Conservation (phyloP, 1,139 yeast species). For the Hyphopichia buzzinii region DNA sequence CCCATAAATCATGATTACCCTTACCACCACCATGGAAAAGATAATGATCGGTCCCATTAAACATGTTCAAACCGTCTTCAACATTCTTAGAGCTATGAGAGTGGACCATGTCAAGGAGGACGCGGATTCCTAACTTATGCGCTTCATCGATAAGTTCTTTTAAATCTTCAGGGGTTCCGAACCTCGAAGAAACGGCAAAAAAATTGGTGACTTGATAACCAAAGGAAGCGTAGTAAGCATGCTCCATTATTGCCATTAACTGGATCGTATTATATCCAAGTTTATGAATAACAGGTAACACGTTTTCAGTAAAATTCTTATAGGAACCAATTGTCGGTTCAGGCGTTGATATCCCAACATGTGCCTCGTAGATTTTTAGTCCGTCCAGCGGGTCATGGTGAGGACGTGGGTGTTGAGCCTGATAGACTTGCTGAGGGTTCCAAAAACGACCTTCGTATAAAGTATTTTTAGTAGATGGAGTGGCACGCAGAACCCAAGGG, state of each 20-base stretch:
- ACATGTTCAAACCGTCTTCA: slow-evolving; percentile 87
- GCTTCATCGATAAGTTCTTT: slow-evolving; percentile 90
- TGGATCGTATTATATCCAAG: slow-evolving; percentile 93
- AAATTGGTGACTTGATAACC: slow-evolving; percentile 95
- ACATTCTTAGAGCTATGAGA: slow-evolving; percentile 96
- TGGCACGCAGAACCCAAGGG: slow-evolving; percentile 85
- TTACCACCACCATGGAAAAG: slow-evolving; percentile 85
- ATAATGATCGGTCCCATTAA: slow-evolving; percentile 95
- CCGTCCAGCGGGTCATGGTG: slow-evolving; percentile 42
- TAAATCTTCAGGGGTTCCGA: slow-evolving; percentile 91
- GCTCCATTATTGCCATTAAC: slow-evolving; percentile 98
- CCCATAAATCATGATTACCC: slow-evolving; percentile 93
- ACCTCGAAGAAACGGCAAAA: slow-evolving; percentile 86
- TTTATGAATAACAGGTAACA: slow-evolving; percentile 79
- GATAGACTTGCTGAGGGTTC: slow-evolving; percentile 56
- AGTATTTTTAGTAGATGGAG: slow-evolving; percentile 50
- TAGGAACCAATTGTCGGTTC: slow-evolving; percentile 84
- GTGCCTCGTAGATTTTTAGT: slow-evolving; percentile 90
- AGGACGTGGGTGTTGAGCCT: slow-evolving; percentile 67
- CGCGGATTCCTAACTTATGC: slow-evolving; percentile 83
- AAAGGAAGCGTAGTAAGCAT: slow-evolving; percentile 95
- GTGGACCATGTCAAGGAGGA: slow-evolving; percentile 87
- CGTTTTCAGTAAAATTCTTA: slow-evolving; percentile 74
- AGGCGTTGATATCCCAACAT: slow-evolving; percentile 91
- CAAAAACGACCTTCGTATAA: slow-evolving; percentile 86